phyloP scores from a whole-genome alignment of 305 asterid genomes.

The Rubia balearica region DNA sequence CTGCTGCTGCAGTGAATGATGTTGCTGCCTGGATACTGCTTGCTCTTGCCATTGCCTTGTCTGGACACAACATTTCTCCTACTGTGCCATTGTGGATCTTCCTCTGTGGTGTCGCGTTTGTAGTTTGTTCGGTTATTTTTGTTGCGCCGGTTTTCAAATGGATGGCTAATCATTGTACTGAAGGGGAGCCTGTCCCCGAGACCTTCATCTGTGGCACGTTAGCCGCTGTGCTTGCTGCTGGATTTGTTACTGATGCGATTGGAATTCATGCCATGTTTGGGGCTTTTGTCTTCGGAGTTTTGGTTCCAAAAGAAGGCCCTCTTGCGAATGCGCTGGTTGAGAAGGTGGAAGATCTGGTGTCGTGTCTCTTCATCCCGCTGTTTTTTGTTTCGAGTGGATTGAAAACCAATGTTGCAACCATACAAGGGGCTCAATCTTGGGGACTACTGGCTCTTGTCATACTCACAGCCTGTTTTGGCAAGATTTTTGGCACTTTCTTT shows the following conservation, averaged over 20 bases:
- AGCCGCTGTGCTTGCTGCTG: constrained; percentile 35
- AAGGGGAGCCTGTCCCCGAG: constrained; percentile 43
- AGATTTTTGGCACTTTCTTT: constrained; percentile 32
- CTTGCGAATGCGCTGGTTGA: constrained; percentile 43
- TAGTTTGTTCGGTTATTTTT: constrained; percentile 19
- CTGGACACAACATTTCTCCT: constrained; percentile 29
- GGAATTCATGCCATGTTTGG: constrained; percentile 51
- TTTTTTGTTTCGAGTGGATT: constrained; percentile 45
- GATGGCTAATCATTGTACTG: constrained; percentile 32
- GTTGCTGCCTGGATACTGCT: constrained; percentile 47
- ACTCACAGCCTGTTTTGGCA: constrained; percentile 37
- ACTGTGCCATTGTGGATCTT: constrained; percentile 37
- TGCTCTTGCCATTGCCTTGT: constrained; percentile 35
- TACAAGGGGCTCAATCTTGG: constrained; percentile 37
- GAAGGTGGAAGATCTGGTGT: constrained; percentile 45
- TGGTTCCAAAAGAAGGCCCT: constrained; percentile 45
- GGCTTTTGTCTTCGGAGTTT: constrained; percentile 40
- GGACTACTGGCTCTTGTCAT: constrained; percentile 35
- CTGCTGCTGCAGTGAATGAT: constrained; percentile 43
- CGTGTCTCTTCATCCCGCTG: constrained; percentile 46
- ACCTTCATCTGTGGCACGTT: constrained; percentile 28
- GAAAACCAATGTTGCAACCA: constrained; percentile 38
- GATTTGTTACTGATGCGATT: constrained; percentile 35
- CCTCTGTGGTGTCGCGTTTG: constrained; percentile 31
- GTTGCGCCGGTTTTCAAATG: constrained; percentile 34